A percentile compares a stretch with the other conserved stretches of the same genome.
phyloP scores from a whole-genome alignment of 2,329 filamentous ascomycete genomes.

The Verticillium nubilum region DNA sequence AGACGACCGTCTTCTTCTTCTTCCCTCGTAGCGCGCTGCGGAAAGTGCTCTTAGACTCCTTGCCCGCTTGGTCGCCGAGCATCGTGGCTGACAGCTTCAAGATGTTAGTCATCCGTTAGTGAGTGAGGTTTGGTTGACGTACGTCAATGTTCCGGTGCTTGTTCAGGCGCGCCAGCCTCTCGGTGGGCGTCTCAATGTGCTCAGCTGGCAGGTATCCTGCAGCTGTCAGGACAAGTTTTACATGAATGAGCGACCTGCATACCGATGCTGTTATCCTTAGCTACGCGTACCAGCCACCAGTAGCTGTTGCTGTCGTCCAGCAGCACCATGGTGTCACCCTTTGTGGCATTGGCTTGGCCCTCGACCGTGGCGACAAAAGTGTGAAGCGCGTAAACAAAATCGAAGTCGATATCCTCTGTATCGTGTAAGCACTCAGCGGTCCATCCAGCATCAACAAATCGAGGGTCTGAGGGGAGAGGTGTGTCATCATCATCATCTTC shows the following conservation, averaged over 20 bases:
- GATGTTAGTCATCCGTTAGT: constrained; percentile 15
- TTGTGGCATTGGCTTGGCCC: constrained; percentile 95
- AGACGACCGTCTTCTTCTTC: constrained; percentile 82
- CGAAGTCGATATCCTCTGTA: constrained; percentile 98
- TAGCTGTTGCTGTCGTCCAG: constrained; percentile 99
- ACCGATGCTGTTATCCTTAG: constrained; percentile 95
- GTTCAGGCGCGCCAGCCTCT: constrained; percentile 86
- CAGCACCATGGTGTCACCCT: constrained; percentile 97
- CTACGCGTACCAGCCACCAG: constrained; percentile 97
- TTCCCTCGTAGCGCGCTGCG: constrained; percentile 78
- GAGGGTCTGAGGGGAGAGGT: constrained; percentile 48
- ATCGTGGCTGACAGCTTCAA: constrained; percentile 54
- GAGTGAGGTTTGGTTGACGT: constrained; percentile 20
- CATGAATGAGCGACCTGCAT: constrained; percentile 14
- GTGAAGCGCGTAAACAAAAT: constrained; percentile 97
- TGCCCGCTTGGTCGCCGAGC: constrained; percentile 54
- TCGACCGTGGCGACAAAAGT: constrained; percentile 98
- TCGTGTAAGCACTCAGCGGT: constrained; percentile 81
- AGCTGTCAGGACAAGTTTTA: constrained; percentile 15
- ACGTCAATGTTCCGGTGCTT: constrained; percentile 98
- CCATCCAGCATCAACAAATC: constrained; percentile 68
- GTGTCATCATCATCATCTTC: constrained; percentile 56
- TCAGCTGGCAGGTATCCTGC: constrained; percentile 92
- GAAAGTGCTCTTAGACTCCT: constrained; percentile 77
- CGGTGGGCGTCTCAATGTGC: constrained; percentile 96